A percentile compares a stretch with the other conserved stretches of the same genome.
phyloP scores from a whole-genome alignment of 495 filamentous ascomycete species.

The Cetradonia linearis region DNA sequence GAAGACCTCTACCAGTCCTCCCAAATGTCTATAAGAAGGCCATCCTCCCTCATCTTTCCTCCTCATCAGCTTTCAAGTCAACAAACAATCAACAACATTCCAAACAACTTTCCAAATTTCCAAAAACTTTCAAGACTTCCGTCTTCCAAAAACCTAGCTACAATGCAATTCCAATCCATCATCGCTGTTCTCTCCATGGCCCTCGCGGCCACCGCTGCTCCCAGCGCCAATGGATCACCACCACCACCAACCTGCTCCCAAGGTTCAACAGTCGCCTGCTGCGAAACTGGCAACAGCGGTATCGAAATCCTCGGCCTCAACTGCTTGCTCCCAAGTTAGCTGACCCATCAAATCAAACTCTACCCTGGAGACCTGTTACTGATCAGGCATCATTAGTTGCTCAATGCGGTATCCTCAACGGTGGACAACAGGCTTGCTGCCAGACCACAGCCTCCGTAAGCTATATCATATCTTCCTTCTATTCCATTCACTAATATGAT shows the following conservation, averaged over 20 bases:
- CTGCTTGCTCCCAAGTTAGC: background rate
- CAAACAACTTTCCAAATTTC: background rate
- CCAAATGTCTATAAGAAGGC: conserved; percentile 8
- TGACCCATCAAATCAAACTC: background rate
- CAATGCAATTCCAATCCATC: conserved; percentile 20
- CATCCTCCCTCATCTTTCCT: background rate
- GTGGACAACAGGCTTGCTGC: background rate
- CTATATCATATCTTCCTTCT: background rate
- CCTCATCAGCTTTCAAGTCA: conserved; percentile 10
- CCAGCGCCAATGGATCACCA: background rate
- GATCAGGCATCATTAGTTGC: background rate
- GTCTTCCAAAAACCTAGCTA: background rate
- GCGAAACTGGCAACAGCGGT: background rate
- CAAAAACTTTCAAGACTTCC: conserved; percentile 6
- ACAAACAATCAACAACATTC: background rate
- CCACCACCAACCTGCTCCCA: background rate
- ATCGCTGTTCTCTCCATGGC: conserved; percentile 15
- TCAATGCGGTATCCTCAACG: background rate
- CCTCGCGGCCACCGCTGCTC: conserved; percentile 7
- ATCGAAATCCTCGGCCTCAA: background rate
- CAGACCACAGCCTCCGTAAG: background rate
- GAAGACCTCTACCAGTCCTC: background rate
- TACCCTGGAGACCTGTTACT: background rate
- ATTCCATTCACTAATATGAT: background rate
- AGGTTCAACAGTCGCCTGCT: background rate